Conservation (phyloP, 768 basidiomycete genomes). For the Candolleomyces eurysporus region DNA sequence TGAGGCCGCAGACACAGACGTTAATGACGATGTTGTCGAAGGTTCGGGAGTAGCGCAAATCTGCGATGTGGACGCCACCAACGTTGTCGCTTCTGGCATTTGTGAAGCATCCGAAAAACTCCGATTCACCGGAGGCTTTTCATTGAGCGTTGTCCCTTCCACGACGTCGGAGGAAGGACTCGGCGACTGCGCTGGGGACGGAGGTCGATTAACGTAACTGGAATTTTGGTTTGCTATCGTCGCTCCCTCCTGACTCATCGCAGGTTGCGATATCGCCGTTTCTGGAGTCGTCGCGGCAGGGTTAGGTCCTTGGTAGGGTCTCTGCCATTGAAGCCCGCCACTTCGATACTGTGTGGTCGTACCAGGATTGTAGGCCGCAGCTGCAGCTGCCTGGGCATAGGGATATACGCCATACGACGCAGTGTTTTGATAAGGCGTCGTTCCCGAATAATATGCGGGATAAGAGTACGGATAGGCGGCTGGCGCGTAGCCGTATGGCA, state of each 20-base stretch:
- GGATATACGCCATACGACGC: conserved; percentile 17
- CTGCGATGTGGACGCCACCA: too few relatives aligned
- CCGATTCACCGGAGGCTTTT: too few relatives aligned
- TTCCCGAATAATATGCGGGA: conserved; percentile 24
- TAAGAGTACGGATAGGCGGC: conserved; percentile 21
- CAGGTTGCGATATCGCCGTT: background rate
- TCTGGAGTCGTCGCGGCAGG: background rate
- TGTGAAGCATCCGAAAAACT: too few relatives aligned
- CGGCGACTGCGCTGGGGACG: conserved; percentile 1
- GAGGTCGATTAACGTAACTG: conserved; percentile 2
- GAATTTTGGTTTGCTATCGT: background rate
- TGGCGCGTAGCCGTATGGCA: conserved; percentile 14
- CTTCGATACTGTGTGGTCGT: conserved; percentile 11
- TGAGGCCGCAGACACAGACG: too few relatives aligned
- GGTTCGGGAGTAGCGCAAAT: too few relatives aligned
- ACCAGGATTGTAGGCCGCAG: conserved; percentile 4
- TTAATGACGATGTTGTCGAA: too few relatives aligned
- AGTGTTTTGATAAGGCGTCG: conserved; percentile 19
- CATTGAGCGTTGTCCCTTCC: too few relatives aligned
- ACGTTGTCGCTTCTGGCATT: too few relatives aligned
- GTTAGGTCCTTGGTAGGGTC: conserved; percentile 18
- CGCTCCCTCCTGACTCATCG: background rate
- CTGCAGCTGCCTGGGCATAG: conserved; percentile 20
- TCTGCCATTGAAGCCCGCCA: conserved; percentile 19
- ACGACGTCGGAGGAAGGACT: background rate